These are phyloP conservation scores for Cucumis sativus DNA, from an alignment of 306 rosid species.

Conservation along the genomic window Cucumber_9930_V3 NC_026655.2:9308001-9308500, in stretches of 20 bases:
- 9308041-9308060: conserved; percentile 30
- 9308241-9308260: conserved; percentile 20
- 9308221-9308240: conserved; percentile 18
- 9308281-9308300: conserved; percentile 16
- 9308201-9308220: conserved; percentile 6
- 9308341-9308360: conserved; percentile 18
- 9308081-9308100: conserved; percentile 13
- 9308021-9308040: conserved; percentile 56
- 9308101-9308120: conserved; percentile 20
- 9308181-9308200: conserved; percentile 27
- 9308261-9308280: conserved; percentile 21
- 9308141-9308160: conserved; percentile 39
- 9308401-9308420: conserved; percentile 22
- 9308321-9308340: conserved; percentile 14
- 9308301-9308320: conserved; percentile 22
- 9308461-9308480: conserved; percentile 30
- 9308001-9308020: conserved; percentile 38
- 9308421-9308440: conserved; percentile 24
- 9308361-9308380: conserved; percentile 19
- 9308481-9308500: conserved; percentile 28
- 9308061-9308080: conserved; percentile 8
- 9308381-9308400: conserved; percentile 33
- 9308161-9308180: conserved; percentile 24
- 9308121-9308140: conserved; percentile 37
- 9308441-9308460: conserved; percentile 33